Evolutionary conservation across 2,329 filamentous ascomycete species (phyloP).

Genomic region (Colletotrichum tropicale): DNA sequence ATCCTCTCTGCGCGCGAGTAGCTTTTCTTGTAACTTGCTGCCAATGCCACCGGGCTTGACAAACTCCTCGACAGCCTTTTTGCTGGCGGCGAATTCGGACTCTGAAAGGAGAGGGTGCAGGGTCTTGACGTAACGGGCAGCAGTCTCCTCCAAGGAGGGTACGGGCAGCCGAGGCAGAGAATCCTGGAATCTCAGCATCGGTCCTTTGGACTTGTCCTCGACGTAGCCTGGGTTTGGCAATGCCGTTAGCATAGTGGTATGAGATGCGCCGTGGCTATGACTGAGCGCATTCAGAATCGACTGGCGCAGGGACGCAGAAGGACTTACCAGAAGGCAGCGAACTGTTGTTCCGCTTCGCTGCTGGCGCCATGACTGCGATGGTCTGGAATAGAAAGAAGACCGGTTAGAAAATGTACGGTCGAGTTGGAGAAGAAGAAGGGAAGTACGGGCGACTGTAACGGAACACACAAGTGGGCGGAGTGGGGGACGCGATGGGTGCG

Average conservation of each 20-base stretch:
- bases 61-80: conserved; percentile 87
- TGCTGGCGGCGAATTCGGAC: conserved; percentile 72
- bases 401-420: neutral
- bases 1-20: conserved; percentile 79
- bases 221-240: conserved; percentile 64
- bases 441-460: neutral
- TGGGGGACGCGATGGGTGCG: neutral
- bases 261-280: neutral
- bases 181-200: conserved; percentile 85
- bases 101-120: conserved; percentile 75
- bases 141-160: conserved; percentile 82
- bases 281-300: neutral
- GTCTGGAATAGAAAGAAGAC: neutral
- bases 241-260: neutral
- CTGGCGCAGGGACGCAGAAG: neutral
- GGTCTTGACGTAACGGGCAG: conserved; percentile 79
- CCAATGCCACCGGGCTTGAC: conserved; percentile 85
- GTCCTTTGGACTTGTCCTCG: conserved; percentile 79
- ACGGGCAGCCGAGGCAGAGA: conserved; percentile 83
- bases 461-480: neutral
- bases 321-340: conserved; percentile 57
- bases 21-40: conserved; percentile 83
- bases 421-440: neutral
- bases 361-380: conserved; percentile 54
- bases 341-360: conserved; percentile 60